phyloP scores from a whole-genome alignment of 495 filamentous ascomycete species.

The Rhypophila decipiens region DNA sequence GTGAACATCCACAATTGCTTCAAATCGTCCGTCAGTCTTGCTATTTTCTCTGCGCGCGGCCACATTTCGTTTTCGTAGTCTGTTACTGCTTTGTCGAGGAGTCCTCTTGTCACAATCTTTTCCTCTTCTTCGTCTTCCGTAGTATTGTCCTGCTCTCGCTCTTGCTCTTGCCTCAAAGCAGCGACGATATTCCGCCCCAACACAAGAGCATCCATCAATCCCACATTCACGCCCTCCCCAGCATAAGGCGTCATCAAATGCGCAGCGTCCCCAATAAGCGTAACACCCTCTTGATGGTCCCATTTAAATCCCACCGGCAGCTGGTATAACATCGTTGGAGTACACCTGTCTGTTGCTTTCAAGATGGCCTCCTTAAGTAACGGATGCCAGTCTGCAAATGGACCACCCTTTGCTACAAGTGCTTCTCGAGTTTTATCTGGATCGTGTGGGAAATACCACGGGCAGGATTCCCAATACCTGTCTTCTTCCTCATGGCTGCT shows the following conservation, averaged over 20 bases:
- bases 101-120: no score
- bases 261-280: slow-evolving; percentile 54
- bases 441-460: slow-evolving; percentile 25
- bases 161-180: slow-evolving; percentile 7
- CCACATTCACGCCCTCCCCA: slow-evolving; percentile 54
- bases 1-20: slow-evolving; percentile 25
- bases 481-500: slow-evolving; percentile 9
- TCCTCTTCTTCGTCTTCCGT: slow-evolving; percentile 2
- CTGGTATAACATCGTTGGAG: slow-evolving; percentile 39
- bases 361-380: slow-evolving; percentile 20
- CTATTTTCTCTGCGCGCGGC: slow-evolving; percentile 22
- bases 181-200: slow-evolving; percentile 34
- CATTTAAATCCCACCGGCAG: slow-evolving; percentile 47
- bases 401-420: slow-evolving; percentile 14
- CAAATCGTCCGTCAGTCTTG: slow-evolving; percentile 24
- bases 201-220: slow-evolving; percentile 51
- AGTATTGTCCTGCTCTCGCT: background rate
- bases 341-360: slow-evolving; percentile 13
- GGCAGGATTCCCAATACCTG: slow-evolving; percentile 25
- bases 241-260: slow-evolving; percentile 57
- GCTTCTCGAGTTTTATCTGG: slow-evolving; percentile 17
- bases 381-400: slow-evolving; percentile 25
- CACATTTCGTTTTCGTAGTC: slow-evolving; percentile 31
- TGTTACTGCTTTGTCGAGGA: slow-evolving; percentile 24
- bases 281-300: slow-evolving; percentile 40